A percentile compares a stretch with the other conserved stretches of the same genome.
phyloP scores from a whole-genome alignment of 192 early-diverging fungal species.

The Geosiphon pyriformis region DNA sequence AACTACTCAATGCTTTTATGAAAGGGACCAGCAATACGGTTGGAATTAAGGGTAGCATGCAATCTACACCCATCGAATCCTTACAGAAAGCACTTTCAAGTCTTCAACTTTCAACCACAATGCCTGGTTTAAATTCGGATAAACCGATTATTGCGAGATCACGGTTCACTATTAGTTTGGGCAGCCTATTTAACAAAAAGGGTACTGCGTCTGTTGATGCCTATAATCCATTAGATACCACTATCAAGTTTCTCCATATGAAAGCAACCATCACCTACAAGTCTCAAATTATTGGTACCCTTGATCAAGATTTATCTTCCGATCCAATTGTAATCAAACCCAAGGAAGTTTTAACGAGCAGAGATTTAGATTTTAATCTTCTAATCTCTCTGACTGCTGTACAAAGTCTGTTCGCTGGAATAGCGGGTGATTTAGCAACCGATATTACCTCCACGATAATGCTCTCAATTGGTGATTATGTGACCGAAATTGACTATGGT shows the following conservation, averaged over 20 bases:
- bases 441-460: constrained; percentile 1
- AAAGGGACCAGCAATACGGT: constrained; percentile 33
- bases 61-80: constrained; percentile 38
- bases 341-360: neutral
- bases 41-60: constrained; percentile 31
- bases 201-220: constrained; percentile 18
- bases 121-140: constrained; percentile 39
- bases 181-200: constrained; percentile 10
- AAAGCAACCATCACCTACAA: neutral
- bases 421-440: constrained; percentile 9
- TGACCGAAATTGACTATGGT: constrained; percentile 16
- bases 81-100: constrained; percentile 38
- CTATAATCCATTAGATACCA: constrained; percentile 21
- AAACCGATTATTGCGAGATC: constrained; percentile 28
- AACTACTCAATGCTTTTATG: constrained; percentile 41
- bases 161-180: constrained; percentile 11
- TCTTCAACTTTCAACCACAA: constrained; percentile 32
- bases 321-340: neutral
- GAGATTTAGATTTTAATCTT: constrained; percentile 3
- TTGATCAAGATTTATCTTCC: constrained; percentile 14
- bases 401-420: constrained; percentile 1
- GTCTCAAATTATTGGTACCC: neutral
- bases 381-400: constrained; percentile 6
- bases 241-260: constrained; percentile 16
- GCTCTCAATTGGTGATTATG: constrained; percentile 20